Evolutionary conservation across 2,329 filamentous ascomycete species (phyloP).

Genomic region (Calonectria multiphialidica): DNA sequence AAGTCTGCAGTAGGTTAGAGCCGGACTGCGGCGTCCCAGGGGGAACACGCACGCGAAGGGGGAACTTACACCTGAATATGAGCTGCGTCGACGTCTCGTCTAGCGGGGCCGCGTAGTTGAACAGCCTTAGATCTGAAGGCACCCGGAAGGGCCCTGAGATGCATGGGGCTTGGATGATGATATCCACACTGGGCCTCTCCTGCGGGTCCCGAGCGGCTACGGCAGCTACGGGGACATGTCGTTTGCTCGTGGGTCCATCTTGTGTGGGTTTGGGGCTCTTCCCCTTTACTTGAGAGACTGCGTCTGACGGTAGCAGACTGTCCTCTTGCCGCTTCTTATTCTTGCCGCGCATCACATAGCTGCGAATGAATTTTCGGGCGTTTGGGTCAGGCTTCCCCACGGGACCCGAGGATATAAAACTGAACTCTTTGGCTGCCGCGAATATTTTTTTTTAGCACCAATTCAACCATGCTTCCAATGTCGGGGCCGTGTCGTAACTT

Average conservation of each 20-base stretch:
- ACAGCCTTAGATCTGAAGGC: slow-evolving; percentile 34
- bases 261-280: not conserved
- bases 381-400: slow-evolving; percentile 38
- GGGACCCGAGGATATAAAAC: slow-evolving; percentile 42
- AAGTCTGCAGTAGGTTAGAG: slow-evolving; percentile 34
- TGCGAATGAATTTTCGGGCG: slow-evolving; percentile 43
- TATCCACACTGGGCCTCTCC: not conserved
- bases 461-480: not conserved
- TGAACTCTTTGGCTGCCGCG: slow-evolving; percentile 38
- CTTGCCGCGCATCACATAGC: slow-evolving; percentile 45
- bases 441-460: not conserved
- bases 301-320: not conserved
- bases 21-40: not conserved
- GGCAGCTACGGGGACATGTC: not conserved
- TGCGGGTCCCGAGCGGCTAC: not conserved
- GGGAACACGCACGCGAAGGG: not conserved
- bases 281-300: not conserved
- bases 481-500: not conserved
- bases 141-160: slow-evolving; percentile 25
- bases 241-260: not conserved
- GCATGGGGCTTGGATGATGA: slow-evolving; percentile 25
- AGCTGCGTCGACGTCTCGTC: slow-evolving; percentile 26
- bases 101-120: slow-evolving; percentile 35
- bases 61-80: slow-evolving; percentile 32
- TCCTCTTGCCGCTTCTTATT: slow-evolving; percentile 30